These are phyloP conservation scores for Pichia thaimueangensis DNA, from an alignment of 805 yeast species.

Conservation along the genomic window DNA sequence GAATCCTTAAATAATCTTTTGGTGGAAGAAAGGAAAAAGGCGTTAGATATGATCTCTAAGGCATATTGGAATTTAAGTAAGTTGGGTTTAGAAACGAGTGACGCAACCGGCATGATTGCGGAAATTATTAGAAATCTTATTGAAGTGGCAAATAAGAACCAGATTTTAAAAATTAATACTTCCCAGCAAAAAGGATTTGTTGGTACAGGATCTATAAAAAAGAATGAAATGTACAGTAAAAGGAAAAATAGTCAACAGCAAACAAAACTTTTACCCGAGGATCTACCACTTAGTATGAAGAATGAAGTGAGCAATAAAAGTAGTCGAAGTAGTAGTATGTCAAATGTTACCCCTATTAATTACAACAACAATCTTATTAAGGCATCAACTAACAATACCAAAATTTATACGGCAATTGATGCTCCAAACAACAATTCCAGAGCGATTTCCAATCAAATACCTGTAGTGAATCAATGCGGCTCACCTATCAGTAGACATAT, in stretches of 20 bases:
- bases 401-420: too few relatives aligned
- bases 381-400: too few relatives aligned
- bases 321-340: too few relatives aligned
- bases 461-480: too few relatives aligned
- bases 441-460: too few relatives aligned
- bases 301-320: too few relatives aligned
- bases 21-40: constrained; percentile 33
- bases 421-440: too few relatives aligned
- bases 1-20: constrained; percentile 38
- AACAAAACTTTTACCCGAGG: constrained; percentile 18
- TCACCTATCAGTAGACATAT: too few relatives aligned
- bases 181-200: constrained; percentile 13
- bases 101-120: constrained; percentile 56
- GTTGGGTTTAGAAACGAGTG: constrained; percentile 50
- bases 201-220: constrained; percentile 14
- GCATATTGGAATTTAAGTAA: constrained; percentile 55
- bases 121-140: constrained; percentile 46
- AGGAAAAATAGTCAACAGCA: constrained; percentile 20
- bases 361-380: too few relatives aligned
- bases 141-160: constrained; percentile 34
- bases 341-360: too few relatives aligned
- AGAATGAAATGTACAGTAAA: constrained; percentile 6
- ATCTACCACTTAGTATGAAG: constrained; percentile 13
- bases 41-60: constrained; percentile 42
- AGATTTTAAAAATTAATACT: constrained; percentile 11